phyloP scores from a whole-genome alignment of 2,329 filamentous ascomycete genomes.

The Alternaria tenuissima region DNA sequence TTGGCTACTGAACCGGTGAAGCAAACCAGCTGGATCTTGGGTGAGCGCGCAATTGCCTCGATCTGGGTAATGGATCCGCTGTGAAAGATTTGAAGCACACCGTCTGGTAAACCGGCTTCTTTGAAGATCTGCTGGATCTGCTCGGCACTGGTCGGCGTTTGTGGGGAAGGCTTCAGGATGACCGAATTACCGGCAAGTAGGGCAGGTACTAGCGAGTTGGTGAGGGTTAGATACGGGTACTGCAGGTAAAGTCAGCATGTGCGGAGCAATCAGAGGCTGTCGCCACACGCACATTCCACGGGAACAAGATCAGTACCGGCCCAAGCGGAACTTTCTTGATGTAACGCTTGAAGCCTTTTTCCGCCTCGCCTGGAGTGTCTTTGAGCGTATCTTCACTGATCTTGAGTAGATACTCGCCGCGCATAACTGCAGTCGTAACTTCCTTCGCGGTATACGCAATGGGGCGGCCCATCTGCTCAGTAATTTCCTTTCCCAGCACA shows the following conservation, averaged over 20 bases:
- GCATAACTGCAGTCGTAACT: conserved; percentile 82
- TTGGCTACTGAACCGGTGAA: conserved; percentile 94
- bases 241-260: conserved; percentile 51
- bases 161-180: conserved; percentile 92
- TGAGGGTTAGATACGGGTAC: conserved; percentile 93
- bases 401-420: conserved; percentile 85
- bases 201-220: conserved; percentile 93
- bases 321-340: conserved; percentile 89
- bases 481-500: conserved; percentile 83
- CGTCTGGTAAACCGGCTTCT: conserved; percentile 80
- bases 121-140: conserved; percentile 78
- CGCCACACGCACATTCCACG: conserved; percentile 82
- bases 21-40: conserved; percentile 81
- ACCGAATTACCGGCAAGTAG: conserved; percentile 89
- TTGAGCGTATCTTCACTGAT: conserved; percentile 80
- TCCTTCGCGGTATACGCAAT: conserved; percentile 88
- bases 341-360: conserved; percentile 89
- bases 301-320: conserved; percentile 87
- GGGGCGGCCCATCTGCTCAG: conserved; percentile 93
- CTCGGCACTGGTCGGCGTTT: conserved; percentile 92
- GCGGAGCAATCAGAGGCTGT: conserved; percentile 13
- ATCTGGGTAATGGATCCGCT: conserved; percentile 80
- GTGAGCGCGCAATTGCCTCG: conserved; percentile 78
- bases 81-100: conserved; percentile 93
- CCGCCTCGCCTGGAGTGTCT: conserved; percentile 81